These are phyloP conservation scores for Entomortierella lignicola DNA, from an alignment of 192 early-diverging fungal species.

Conservation along the genomic window DNA sequence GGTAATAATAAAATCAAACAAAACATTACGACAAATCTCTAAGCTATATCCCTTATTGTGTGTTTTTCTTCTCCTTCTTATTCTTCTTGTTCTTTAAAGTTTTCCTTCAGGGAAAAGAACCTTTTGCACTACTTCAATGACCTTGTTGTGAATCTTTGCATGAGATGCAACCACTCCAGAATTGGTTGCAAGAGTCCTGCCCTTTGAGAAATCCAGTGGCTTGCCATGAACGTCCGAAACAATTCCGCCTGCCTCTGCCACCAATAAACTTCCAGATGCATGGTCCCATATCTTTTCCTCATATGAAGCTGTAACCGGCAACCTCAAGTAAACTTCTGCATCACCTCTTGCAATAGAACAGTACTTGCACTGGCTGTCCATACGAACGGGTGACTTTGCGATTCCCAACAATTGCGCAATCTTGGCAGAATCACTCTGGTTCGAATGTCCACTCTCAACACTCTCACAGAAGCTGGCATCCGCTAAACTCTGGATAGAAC, in stretches of 20 bases:
- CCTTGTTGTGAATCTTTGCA: constrained; percentile 77
- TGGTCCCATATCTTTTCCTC: constrained; percentile 99
- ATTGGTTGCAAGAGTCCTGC: constrained; percentile 85
- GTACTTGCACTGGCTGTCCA: constrained; percentile 99
- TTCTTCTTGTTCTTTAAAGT: constrained; percentile 17
- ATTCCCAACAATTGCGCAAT: constrained; percentile 89
- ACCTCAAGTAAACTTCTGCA: constrained; percentile 91
- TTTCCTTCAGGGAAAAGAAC: constrained; percentile 58
- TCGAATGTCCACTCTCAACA: constrained; percentile 91
- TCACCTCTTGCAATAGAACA: constrained; percentile 90
- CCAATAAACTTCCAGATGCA: constrained; percentile 89
- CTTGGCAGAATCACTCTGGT: constrained; percentile 80
- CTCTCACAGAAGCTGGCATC: constrained; percentile 94
- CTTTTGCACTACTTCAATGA: constrained; percentile 83
- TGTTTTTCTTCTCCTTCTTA: background rate
- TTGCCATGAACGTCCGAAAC: constrained; percentile 87
- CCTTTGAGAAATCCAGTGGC: constrained; percentile 89
- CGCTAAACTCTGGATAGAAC: constrained; percentile 58
- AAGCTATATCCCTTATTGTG: background rate
- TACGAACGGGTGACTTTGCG: constrained; percentile 80
- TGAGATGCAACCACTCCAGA: constrained; percentile 90
- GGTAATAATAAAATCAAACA: no score
- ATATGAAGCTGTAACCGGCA: constrained; percentile 84
- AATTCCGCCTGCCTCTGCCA: constrained; percentile 93
- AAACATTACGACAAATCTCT: background rate